Conservation (phyloP, 2,329 filamentous ascomycete species). For the Nigrospora osmanthi region DNA sequence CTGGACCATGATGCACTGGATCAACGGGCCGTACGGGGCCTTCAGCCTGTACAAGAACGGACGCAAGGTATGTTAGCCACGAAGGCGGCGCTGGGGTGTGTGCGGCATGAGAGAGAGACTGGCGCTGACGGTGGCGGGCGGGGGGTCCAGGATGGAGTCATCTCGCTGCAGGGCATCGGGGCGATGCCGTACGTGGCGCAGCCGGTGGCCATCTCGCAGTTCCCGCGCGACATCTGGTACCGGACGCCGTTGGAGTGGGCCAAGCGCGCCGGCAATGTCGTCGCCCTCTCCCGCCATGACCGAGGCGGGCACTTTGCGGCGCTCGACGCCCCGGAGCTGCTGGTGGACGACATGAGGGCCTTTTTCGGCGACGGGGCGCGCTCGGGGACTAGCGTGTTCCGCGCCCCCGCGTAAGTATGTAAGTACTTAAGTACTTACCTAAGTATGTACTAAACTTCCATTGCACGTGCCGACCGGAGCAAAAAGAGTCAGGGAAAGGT, state of each 20-base stretch:
- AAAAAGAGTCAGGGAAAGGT: too few species aligned
- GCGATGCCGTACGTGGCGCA: conserved; percentile 1
- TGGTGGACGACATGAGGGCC: conserved; percentile 4
- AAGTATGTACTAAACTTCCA: too few species aligned
- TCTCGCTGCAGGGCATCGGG: neutral
- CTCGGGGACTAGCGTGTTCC: conserved; percentile 2
- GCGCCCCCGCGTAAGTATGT: too few species aligned
- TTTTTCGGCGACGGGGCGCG: conserved; percentile 7
- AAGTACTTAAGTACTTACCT: too few species aligned
- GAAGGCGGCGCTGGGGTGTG: too few species aligned
- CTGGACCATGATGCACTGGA: conserved; percentile 13
- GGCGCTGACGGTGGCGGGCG: neutral
- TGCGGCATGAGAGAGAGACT: too few species aligned
- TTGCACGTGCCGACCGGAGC: too few species aligned
- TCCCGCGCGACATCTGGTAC: conserved; percentile 6
- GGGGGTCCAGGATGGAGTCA: conserved; percentile 1
- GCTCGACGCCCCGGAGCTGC: conserved; percentile 4
- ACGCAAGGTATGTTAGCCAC: neutral
- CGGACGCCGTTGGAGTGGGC: conserved; percentile 6
- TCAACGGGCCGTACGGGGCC: conserved; percentile 10
- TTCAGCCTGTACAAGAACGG: conserved; percentile 10
- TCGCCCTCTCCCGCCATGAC: neutral
- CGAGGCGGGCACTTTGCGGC: conserved; percentile 7
- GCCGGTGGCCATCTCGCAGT: conserved; percentile 4
- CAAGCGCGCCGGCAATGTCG: conserved; percentile 5